A percentile compares a stretch with the other conserved stretches of the same genome.
These are phyloP conservation scores for Coemansia sp. DNA, from an alignment of 192 early-diverging fungal species.

Conservation along the genomic window DNA sequence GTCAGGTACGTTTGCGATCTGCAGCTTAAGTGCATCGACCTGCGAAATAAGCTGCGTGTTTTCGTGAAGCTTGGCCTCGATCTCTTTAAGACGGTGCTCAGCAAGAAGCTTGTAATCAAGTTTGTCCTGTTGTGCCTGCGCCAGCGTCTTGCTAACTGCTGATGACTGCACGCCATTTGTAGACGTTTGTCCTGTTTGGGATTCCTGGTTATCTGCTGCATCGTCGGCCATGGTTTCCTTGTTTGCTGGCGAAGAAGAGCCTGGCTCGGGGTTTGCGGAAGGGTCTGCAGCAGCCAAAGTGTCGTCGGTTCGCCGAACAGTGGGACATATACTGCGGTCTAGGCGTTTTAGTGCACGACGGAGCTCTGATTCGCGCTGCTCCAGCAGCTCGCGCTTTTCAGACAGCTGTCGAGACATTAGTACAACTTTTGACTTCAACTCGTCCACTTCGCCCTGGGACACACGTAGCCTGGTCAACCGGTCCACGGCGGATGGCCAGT, in stretches of 20 bases:
- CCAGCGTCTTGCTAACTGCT: slow-evolving; percentile 21
- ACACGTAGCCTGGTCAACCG: slow-evolving; percentile 30
- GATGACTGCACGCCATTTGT: background rate
- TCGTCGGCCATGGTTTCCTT: background rate
- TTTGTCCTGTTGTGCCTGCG: slow-evolving; percentile 45
- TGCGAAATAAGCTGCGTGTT: slow-evolving; percentile 49
- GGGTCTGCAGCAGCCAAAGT: background rate
- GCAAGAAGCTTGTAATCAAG: slow-evolving; percentile 52
- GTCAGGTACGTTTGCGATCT: slow-evolving; percentile 54
- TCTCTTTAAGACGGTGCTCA: slow-evolving; percentile 52
- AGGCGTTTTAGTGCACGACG: slow-evolving; percentile 48
- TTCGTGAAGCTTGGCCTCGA: slow-evolving; percentile 55
- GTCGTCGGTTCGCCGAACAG: slow-evolving; percentile 18
- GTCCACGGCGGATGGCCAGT: slow-evolving; percentile 36
- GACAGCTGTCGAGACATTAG: slow-evolving; percentile 35
- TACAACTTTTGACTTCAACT: slow-evolving; percentile 39
- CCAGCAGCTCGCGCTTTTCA: slow-evolving; percentile 45
- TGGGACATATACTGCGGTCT: slow-evolving; percentile 53
- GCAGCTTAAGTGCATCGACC: slow-evolving; percentile 52
- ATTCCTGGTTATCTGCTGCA: background rate
- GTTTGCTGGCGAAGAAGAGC: background rate
- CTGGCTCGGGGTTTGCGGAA: background rate
- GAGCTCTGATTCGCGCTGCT: slow-evolving; percentile 37
- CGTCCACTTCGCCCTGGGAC: slow-evolving; percentile 33
- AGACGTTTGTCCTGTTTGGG: background rate